A percentile compares a stretch with the other conserved stretches of the same genome.
These are phyloP conservation scores for Linanthus parryae DNA, from an alignment of 148 eudicot species.

Conservation along the genomic window DNA sequence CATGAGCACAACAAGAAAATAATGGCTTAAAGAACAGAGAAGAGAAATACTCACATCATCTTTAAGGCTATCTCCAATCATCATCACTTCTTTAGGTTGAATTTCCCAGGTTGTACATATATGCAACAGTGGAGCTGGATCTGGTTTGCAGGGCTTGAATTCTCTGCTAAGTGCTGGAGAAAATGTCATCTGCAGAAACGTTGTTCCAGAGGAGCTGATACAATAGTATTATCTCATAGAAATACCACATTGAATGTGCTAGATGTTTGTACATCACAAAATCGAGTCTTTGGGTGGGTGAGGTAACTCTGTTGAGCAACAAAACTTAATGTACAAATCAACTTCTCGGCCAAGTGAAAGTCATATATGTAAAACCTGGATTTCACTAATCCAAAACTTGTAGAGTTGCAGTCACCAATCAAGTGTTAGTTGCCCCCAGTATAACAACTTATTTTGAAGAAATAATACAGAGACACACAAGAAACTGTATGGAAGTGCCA, in stretches of 20 bases:
- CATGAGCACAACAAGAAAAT: too few species aligned
- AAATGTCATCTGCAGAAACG: conserved; percentile 58
- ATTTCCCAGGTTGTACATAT: conserved; percentile 79
- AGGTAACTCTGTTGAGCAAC: not conserved
- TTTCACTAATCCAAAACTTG: too few species aligned
- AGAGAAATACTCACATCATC: conserved; percentile 71
- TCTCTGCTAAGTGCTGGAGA: conserved; percentile 92
- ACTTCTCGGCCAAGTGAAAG: too few species aligned
- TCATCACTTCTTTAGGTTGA: conserved; percentile 77
- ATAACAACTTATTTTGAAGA: too few species aligned
- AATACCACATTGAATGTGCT: not conserved
- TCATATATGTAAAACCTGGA: too few species aligned
- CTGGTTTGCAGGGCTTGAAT: conserved; percentile 87
- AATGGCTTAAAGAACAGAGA: too few species aligned
- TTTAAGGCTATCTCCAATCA: conserved; percentile 97
- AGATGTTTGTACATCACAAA: not conserved
- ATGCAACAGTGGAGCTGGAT: conserved; percentile 90
- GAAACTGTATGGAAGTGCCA: too few species aligned
- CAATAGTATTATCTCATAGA: not conserved
- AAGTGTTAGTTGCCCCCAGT: not conserved
- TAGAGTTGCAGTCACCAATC: not conserved
- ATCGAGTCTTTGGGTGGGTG: not conserved
- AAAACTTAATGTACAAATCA: too few species aligned
- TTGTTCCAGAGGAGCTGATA: not conserved
- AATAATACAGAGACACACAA: too few species aligned